Percentiles rank a stretch among this genome's conserved stretches.
Evolutionary conservation across 202 grass and related monocot species (phyloP).

Genomic region (Dendrocalamus latiflorus): DNA sequence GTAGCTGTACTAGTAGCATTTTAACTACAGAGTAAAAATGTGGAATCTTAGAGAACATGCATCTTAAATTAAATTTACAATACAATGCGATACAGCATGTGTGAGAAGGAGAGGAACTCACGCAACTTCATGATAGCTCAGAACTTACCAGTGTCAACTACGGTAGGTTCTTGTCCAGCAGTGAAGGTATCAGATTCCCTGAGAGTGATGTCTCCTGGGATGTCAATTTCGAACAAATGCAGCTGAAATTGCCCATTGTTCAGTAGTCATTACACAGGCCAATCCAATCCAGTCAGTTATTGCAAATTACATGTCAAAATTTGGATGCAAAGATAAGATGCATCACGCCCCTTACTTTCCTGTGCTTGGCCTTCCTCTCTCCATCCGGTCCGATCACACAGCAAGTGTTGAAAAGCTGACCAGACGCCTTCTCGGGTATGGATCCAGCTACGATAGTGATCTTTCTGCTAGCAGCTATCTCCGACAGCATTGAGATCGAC

Average conservation of each 20-base stretch:
- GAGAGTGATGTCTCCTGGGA: constrained; percentile 46
- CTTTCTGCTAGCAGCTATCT: constrained; percentile 27
- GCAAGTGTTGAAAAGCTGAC: constrained; percentile 55
- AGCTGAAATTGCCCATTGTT: constrained; percentile 33
- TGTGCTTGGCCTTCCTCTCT: constrained; percentile 43
- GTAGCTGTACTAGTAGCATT: not conserved
- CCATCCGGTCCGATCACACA: constrained; percentile 53
- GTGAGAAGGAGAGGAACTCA: not conserved
- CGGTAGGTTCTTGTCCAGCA: constrained; percentile 42
- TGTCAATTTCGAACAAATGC: constrained; percentile 57
- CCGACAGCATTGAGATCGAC: constrained; percentile 57
- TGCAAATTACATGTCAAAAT: not conserved
- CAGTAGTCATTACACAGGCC: not conserved
- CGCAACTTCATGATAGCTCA: not conserved
- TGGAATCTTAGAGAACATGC: not conserved
- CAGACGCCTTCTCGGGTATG: constrained; percentile 42
- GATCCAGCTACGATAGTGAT: constrained; percentile 64
- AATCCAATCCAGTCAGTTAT: not conserved
- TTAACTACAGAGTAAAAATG: not conserved
- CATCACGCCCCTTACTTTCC: constrained; percentile 31
- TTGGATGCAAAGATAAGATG: not conserved
- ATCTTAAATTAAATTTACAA: not conserved
- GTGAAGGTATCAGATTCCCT: constrained; percentile 53
- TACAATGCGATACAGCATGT: not conserved
- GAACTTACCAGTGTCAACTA: constrained; percentile 49